These are phyloP conservation scores for Chamaecrista fasciculata DNA, from an alignment of 306 rosid genomes.

Conservation along the genomic window DNA sequence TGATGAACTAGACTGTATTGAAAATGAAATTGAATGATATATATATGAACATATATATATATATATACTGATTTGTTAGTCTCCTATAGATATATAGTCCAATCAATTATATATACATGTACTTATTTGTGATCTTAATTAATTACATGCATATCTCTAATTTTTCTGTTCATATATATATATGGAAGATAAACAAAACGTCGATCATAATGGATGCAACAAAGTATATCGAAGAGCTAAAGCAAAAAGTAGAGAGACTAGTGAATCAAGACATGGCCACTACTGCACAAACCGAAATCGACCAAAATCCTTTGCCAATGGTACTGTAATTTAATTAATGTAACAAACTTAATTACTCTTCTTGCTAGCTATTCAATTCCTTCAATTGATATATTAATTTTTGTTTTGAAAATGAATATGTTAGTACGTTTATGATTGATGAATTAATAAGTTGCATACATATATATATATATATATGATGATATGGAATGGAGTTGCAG, in stretches of 20 bases:
- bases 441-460: no score
- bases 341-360: no score
- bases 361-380: no score
- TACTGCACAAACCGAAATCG: slow-evolving; percentile 55
- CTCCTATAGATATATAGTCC: no score
- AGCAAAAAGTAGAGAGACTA: slow-evolving; percentile 75
- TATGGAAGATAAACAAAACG: slow-evolving; percentile 58
- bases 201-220: slow-evolving; percentile 93
- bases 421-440: not conserved
- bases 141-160: slow-evolving; percentile 20
- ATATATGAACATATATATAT: no score
- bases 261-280: slow-evolving; percentile 66
- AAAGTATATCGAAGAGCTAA: slow-evolving; percentile 80
- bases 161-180: not conserved
- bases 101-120: not conserved
- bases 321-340: slow-evolving; percentile 21
- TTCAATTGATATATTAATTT: not conserved
- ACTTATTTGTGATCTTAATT: not conserved
- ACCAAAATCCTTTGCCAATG: slow-evolving; percentile 60
- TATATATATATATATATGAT: no score
- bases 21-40: no score
- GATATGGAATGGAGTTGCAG: slow-evolving; percentile 38
- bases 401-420: not conserved
- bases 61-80: no score
- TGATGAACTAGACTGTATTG: no score